Conservation (phyloP, 192 early-diverging fungal genomes). For the Gonapodya prolifera region DNA sequence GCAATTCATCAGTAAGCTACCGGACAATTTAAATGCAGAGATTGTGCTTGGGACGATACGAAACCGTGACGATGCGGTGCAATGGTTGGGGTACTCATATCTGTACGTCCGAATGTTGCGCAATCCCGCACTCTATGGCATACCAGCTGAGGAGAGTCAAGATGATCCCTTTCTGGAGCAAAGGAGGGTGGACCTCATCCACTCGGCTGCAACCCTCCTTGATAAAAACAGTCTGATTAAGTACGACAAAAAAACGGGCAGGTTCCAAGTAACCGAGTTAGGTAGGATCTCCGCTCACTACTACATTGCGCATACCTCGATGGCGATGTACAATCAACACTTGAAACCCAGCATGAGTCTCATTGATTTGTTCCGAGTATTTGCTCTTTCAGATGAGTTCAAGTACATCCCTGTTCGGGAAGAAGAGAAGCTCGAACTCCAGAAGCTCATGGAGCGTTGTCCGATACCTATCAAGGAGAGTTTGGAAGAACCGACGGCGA, state of each 20-base stretch:
- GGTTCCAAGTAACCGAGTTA: constrained; percentile 77
- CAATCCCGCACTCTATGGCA: constrained; percentile 76
- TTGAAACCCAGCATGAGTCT: constrained; percentile 80
- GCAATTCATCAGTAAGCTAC: constrained; percentile 72
- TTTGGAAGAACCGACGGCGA: constrained; percentile 80
- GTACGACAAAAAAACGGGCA: constrained; percentile 86
- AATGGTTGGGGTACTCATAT: constrained; percentile 94
- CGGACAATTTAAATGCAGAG: constrained; percentile 93
- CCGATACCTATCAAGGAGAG: constrained; percentile 92
- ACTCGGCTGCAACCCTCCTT: constrained; percentile 69
- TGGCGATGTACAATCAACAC: constrained; percentile 89
- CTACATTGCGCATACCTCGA: constrained; percentile 83
- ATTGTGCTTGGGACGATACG: constrained; percentile 85
- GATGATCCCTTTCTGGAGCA: constrained; percentile 70
- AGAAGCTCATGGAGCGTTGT: constrained; percentile 78
- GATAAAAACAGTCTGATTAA: constrained; percentile 89
- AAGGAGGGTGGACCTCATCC: constrained; percentile 79
- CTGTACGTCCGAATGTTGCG: constrained; percentile 92
- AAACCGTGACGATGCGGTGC: constrained; percentile 83
- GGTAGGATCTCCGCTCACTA: constrained; percentile 95
- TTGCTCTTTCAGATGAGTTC: constrained; percentile 85
- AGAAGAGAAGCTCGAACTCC: constrained; percentile 85
- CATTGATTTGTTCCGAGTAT: constrained; percentile 81
- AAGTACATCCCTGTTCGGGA: constrained; percentile 85
- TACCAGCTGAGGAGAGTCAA: constrained; percentile 49